phyloP scores from a whole-genome alignment of 371 early-diverging fungal genomes.

The Chytridium lagenaria region DNA sequence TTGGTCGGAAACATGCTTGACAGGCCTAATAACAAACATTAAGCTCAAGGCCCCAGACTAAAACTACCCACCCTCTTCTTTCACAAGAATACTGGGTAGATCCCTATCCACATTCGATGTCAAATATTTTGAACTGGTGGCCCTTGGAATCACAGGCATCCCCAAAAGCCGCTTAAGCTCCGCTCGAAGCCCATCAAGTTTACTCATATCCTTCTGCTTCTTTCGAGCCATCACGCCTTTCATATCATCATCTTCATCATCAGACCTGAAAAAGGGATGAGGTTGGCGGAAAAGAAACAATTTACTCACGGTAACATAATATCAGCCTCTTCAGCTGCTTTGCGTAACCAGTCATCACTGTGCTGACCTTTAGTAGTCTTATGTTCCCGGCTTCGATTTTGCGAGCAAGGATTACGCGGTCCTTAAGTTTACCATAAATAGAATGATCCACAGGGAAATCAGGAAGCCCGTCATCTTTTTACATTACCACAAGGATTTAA shows the following conservation, averaged over 20 bases:
- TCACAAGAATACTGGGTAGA: not conserved
- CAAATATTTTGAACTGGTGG: conserved; percentile 73
- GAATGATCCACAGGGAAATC: conserved; percentile 74
- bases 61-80: not conserved
- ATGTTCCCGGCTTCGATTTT: conserved; percentile 84
- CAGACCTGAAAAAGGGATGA: not conserved
- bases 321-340: conserved; percentile 85
- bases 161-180: conserved; percentile 66
- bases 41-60: not conserved
- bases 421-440: conserved; percentile 66
- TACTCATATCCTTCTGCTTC: conserved; percentile 43
- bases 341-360: conserved; percentile 84
- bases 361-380: conserved; percentile 68
- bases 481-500: not conserved
- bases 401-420: conserved; percentile 75
- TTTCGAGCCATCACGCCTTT: conserved; percentile 20
- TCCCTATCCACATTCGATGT: conserved; percentile 59
- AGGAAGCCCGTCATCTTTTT: conserved; percentile 58
- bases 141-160: conserved; percentile 73
- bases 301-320: conserved; percentile 69
- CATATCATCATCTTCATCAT: conserved; percentile 36
- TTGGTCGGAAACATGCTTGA: not conserved
- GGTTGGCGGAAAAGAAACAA: not conserved
- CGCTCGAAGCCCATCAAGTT: conserved; percentile 61
- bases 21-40: not conserved